These are phyloP conservation scores for Macadamia integrifolia DNA, from an alignment of 164 flowering plant genomes.

Conservation along the genomic window DNA sequence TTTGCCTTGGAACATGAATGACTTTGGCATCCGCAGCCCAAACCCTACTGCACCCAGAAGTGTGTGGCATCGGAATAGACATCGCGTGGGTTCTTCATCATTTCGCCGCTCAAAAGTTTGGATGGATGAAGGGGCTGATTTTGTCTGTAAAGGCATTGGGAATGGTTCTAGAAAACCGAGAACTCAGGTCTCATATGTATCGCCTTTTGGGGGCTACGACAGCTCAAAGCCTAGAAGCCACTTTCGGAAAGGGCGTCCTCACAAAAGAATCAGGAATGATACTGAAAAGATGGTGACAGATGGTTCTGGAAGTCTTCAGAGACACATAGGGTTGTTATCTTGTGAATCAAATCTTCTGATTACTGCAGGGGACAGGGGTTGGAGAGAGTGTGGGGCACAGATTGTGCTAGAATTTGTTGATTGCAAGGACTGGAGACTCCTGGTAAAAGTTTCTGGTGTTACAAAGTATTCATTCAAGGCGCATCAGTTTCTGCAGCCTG, in stretches of 20 bases:
- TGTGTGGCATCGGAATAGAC: slow-evolving; percentile 42
- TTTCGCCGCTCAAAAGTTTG: slow-evolving; percentile 45
- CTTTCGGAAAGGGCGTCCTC: slow-evolving; percentile 43
- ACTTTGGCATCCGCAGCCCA: slow-evolving; percentile 37
- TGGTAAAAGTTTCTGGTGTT: slow-evolving; percentile 59
- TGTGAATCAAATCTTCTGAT: slow-evolving; percentile 81
- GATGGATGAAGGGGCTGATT: slow-evolving; percentile 48
- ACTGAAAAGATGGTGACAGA: slow-evolving; percentile 42
- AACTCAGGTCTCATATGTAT: slow-evolving; percentile 65
- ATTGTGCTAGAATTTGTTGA: slow-evolving; percentile 65
- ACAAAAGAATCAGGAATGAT: slow-evolving; percentile 53
- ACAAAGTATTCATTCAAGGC: slow-evolving; percentile 78
- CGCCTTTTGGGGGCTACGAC: slow-evolving; percentile 57
- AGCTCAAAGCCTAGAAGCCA: slow-evolving; percentile 47
- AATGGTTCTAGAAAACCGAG: slow-evolving; percentile 76
- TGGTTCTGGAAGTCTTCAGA: slow-evolving; percentile 39
- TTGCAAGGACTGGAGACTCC: slow-evolving; percentile 81
- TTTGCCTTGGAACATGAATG: slow-evolving; percentile 37
- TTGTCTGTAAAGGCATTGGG: slow-evolving; percentile 34
- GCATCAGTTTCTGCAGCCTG: slow-evolving; percentile 82
- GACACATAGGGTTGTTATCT: slow-evolving; percentile 41
- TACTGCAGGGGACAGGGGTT: slow-evolving; percentile 65
- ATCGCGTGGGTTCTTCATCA: slow-evolving; percentile 34
- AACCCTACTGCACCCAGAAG: slow-evolving; percentile 70
- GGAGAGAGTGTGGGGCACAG: slow-evolving; percentile 82